Evolutionary conservation across 2,329 filamentous ascomycete genomes (phyloP), one percentile per base, ranked within the genome.

Genomic region (Phialemonium atrogriseum): DNA sequence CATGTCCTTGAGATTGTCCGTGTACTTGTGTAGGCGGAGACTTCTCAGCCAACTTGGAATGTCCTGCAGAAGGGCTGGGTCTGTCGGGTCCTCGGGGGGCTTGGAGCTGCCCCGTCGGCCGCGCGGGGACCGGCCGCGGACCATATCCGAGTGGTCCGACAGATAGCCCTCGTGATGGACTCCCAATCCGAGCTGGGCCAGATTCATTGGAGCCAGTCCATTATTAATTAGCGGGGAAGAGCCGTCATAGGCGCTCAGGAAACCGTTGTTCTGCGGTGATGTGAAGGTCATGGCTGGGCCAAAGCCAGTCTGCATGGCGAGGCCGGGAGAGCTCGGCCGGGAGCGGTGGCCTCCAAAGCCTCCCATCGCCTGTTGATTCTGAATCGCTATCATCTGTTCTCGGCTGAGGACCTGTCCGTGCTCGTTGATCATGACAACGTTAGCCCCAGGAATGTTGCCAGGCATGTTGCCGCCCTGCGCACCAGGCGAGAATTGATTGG

Each of bases 31-130:
- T 49, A 98, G 70, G 38, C 91, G 79, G 53, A 96, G 71, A 56
- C 87, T 95, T 54, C 91, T 79, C 49, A 98, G 73, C 91, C 91
- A 98, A 56, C 80, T 83, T 33, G 91, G 89, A 45, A 98, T 95
- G 52, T 98, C 91, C 60, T 94, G 84, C 46, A 98, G 70, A 38
- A 98, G 73, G 24, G 72, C 78, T 11, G 84, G 82, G 57, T 98
- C 91, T 13, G 89, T 96, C 4, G 91, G 91, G 51, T 98, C 91
- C 67, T 98, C 91, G 27, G 91, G 91, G 18, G 91, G 91, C 71
- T 96, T 98, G 25, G 86, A 94, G 68, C 82, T 95, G 43, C 91
- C 91, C 45, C 91, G 75, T 41, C 91, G 79, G 47, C 91, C 91
- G 47, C 91, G 79, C 36, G 91, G 91, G 37, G 89, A 96, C 35